Evolutionary conservation across 2,329 filamentous ascomycete genomes (phyloP), one percentile per base, ranked within the genome.

Genomic region (Zelopaecilomyces penicillatus): DNA sequence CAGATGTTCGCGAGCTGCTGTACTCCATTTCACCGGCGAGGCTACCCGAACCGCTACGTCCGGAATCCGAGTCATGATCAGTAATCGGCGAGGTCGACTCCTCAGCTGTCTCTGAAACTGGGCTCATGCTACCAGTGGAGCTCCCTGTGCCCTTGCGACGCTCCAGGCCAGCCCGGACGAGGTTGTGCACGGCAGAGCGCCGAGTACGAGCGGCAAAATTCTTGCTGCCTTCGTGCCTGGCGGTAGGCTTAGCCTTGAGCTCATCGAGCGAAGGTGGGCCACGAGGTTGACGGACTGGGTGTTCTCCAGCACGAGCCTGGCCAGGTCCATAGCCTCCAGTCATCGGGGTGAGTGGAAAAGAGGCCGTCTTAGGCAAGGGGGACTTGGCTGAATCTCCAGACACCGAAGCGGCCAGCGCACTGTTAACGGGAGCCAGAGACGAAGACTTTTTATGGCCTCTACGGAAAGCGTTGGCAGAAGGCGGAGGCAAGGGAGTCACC

Each of bases 181-280:
- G 78, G 61, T 89, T 96, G 70, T 90, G 83, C 37, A 98, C 82
- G 28, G 93, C 93, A 56, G 86, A 89, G 52, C 91, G 88, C 48
- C 93, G 88, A 58, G 94, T 90, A 50, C 93, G 89, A 45, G 89
- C 82, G 8, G 86, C 85, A 67, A 98, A 98, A 71, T 98, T 98
- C 79, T 96, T 83, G 80, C 91, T 96, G 27, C 91, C 93, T 64
- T 97, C 91, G 52, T 91, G 80, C 69, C 89, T 95, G 54, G 87
- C 83, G 6, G 91, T 97, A 2, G 93, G 93, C 68, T 90, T 93
- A 19, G 83, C 77, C 58, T 84, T 80, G 48, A 98, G 80, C 68
- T 98, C 93, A 54, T 98, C 93, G 41, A 97, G 76, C 10, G 87
- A 82, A 10, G 93, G 93, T 27, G 93, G 93, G 5, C 90, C 90